Percentiles rank a stretch among this genome's conserved stretches.
These are phyloP conservation scores for Sugiyamaella floridensis DNA, from an alignment of 805 yeast species.

Conservation along the genomic window DNA sequence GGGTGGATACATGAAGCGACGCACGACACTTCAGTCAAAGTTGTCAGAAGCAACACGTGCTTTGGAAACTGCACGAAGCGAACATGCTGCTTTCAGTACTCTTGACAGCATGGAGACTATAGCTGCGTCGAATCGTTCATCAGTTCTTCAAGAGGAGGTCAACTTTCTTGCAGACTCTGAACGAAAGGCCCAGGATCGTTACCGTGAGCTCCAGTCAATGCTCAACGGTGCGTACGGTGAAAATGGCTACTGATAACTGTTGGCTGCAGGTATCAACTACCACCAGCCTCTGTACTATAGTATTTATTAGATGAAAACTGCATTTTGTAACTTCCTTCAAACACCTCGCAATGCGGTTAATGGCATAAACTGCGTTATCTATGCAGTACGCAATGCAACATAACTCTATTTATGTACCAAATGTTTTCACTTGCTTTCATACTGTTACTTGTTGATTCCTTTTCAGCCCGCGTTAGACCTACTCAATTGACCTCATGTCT, in stretches of 20 bases:
- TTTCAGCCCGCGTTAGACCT: too few relatives aligned
- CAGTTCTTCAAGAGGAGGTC: slow-evolving; percentile 23
- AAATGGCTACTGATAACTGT: neutral
- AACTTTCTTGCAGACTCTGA: slow-evolving; percentile 21
- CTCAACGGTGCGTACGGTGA: neutral
- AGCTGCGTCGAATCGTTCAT: slow-evolving; percentile 16
- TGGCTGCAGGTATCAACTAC: too few relatives aligned
- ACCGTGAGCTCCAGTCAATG: slow-evolving; percentile 12
- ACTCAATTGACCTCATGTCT: slow-evolving; percentile 8
- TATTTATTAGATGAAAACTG: too few relatives aligned
- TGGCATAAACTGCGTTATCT: neutral
- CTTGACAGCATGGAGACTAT: slow-evolving; percentile 18
- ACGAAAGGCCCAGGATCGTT: slow-evolving; percentile 21
- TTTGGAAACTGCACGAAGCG: slow-evolving; percentile 7
- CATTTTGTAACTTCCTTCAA: too few relatives aligned
- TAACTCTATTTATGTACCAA: neutral
- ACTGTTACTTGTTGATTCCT: too few relatives aligned
- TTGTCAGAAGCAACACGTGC: slow-evolving; percentile 16
- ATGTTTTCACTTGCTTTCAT: too few relatives aligned
- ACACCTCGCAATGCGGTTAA: too few relatives aligned
- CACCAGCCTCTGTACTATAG: too few relatives aligned
- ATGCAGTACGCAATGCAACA: neutral
- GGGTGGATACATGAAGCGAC: slow-evolving; percentile 33
- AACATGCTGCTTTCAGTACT: slow-evolving; percentile 13
- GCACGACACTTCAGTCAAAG: slow-evolving; percentile 18